Evolutionary conservation across 163 green algal species (phyloP).

Genomic region (Scenedesmus sp.): DNA sequence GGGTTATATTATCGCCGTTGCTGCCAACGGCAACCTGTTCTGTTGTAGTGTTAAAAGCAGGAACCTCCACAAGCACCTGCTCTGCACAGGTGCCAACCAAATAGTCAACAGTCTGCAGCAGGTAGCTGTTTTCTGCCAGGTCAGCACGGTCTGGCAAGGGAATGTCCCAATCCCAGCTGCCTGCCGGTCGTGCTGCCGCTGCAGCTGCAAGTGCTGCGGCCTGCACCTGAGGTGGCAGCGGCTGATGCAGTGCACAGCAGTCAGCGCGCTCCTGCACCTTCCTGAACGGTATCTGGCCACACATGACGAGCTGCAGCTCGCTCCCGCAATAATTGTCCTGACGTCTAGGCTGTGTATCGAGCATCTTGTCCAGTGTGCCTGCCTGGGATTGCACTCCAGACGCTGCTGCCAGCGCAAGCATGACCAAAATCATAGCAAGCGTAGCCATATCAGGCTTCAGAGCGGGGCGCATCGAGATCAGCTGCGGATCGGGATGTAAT

Average conservation of each 20-base stretch:
- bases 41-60: not conserved
- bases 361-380: not conserved
- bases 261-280: not conserved
- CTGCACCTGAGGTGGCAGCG: not conserved
- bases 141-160: not conserved
- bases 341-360: not conserved
- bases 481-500: not conserved
- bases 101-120: not conserved
- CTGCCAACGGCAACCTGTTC: not conserved
- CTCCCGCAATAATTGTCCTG: conserved; percentile 12
- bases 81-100: not conserved
- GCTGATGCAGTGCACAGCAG: conserved; percentile 9
- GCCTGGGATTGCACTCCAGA: not conserved
- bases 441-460: not conserved
- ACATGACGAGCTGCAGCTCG: conserved; percentile 31
- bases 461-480: not conserved
- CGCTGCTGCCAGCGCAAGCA: not conserved
- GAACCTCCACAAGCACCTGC: not conserved
- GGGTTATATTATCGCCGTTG: not conserved
- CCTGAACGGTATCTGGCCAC: conserved; percentile 11
- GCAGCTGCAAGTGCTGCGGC: not conserved
- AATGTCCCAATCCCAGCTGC: not conserved
- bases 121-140: not conserved
- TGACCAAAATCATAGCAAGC: not conserved
- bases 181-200: not conserved